phyloP scores from a whole-genome alignment of 768 basidiomycete genomes.

The Collybiopsis luxurians region DNA sequence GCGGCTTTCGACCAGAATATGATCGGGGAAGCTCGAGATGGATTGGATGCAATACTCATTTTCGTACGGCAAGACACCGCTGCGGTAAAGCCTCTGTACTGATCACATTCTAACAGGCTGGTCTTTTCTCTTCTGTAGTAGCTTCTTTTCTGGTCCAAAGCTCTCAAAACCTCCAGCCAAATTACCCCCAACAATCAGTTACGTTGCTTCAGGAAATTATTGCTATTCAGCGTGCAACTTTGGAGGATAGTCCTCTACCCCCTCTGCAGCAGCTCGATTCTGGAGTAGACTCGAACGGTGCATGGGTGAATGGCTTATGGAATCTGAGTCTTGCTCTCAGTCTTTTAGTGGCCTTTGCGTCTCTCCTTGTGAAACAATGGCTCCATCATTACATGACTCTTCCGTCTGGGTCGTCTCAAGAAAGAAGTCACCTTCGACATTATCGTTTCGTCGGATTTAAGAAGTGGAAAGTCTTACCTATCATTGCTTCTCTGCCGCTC shows the following conservation, averaged over 20 bases:
- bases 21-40: constrained; percentile 11
- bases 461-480: constrained; percentile 9
- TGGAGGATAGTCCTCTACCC: neutral
- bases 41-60: constrained; percentile 11
- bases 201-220: neutral
- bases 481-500: constrained; percentile 14
- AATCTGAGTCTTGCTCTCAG: neutral
- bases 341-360: constrained; percentile 11
- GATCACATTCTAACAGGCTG: too few relatives aligned
- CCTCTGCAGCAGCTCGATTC: neutral
- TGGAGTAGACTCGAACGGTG: neutral
- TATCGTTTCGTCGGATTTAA: constrained; percentile 11
- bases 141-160: constrained; percentile 19
- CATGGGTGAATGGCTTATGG: constrained; percentile 9
- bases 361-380: constrained; percentile 12
- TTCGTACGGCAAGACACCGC: neutral
- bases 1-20: constrained; percentile 13
- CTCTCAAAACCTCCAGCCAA: constrained; percentile 14
- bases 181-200: constrained; percentile 5
- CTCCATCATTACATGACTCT: constrained; percentile 4
- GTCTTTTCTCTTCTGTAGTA: constrained; percentile 18
- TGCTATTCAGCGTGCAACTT: neutral
- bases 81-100: too few relatives aligned
- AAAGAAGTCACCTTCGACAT: neutral
- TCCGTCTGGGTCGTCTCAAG: neutral